Base-by-base conservation (phyloP, 2,329 filamentous ascomycete genomes). In the Talaromyces sp. region DNA sequence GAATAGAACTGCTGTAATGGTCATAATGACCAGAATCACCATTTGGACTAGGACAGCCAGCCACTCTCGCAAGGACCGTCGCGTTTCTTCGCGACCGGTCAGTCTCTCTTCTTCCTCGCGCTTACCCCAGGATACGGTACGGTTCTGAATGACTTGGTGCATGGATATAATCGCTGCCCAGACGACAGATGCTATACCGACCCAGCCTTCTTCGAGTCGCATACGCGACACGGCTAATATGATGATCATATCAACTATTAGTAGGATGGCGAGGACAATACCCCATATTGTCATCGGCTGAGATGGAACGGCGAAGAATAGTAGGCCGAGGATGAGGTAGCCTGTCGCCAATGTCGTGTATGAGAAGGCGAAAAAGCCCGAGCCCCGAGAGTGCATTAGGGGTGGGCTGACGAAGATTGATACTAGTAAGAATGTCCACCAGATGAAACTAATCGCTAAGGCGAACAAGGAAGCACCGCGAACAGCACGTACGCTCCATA, bases 371-470 rank as follows among this genome's bases (percentile, higher is more conserved):
- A 91, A 91, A 82, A 96, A 99, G 35, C 90, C 90, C n/a, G 91
- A 94, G 4, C 94, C 94, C 47, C 91, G 86, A 9, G 86, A 89
- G 69, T 94, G 86, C 70, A 97, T 86, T 42, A 88, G 87, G 1
- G 93, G 93, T 13, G 91, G 91, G 48, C 90, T 96, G 62, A 95
- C 86, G 75, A 99, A 99, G 60, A 88, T 86, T 50, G 90, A 91
- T 14, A 97, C 85, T n/a, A 99, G 81, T 30, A 96, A 79, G 49
- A 97, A 72, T 9, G 90, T 82, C 93, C 94, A 97, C 93, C 93
- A 97, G n/a, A 91, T 65, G 65, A 95, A 91, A 51, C 86, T 89
- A 63, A 92, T 69, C 47, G 85, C 71, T 17, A 93, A 79, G 67
- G 97, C 89, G 33, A 90, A 64, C 50, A 96, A 79, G 4, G 91